These are phyloP conservation scores for Solanum sparsipilum DNA, from an alignment of 257 asterid genomes.

Conservation along the genomic window DNA sequence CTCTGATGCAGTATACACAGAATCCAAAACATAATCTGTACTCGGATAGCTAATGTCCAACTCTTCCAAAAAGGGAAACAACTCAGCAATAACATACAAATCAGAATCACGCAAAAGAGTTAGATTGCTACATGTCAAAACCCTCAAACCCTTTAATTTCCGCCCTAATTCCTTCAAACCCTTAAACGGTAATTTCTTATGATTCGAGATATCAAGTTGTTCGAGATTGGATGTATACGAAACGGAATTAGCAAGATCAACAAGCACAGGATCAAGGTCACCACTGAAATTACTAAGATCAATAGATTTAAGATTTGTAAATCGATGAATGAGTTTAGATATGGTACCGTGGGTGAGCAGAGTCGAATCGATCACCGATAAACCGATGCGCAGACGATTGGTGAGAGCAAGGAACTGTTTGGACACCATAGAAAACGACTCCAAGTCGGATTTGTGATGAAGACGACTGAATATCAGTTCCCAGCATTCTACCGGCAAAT, in stretches of 20 bases:
- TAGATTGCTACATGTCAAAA: conserved; percentile 1
- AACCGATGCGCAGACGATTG: background rate
- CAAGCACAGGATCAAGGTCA: background rate
- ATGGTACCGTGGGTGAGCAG: background rate
- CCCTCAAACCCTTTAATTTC: background rate
- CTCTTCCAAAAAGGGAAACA: conserved; percentile 4
- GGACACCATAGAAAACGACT: conserved; percentile 10
- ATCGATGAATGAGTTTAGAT: conserved; percentile 2
- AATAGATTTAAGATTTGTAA: background rate
- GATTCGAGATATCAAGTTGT: background rate
- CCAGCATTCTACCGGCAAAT: conserved; percentile 15
- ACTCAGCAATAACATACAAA: background rate
- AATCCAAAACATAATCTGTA: background rate
- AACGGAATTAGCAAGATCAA: background rate
- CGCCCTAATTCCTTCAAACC: background rate
- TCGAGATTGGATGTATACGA: background rate
- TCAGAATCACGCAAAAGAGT: background rate
- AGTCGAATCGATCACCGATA: background rate
- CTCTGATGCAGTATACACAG: background rate
- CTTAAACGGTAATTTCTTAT: background rate
- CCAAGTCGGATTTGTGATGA: background rate
- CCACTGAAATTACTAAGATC: conserved; percentile 1
- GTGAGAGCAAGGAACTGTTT: conserved; percentile 8
- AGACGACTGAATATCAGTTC: conserved; percentile 4
- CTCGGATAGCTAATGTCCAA: conserved; percentile 8